Evolutionary conservation across 2,329 filamentous ascomycete species (phyloP).

Genomic region (Tolypocladium nubicola): DNA sequence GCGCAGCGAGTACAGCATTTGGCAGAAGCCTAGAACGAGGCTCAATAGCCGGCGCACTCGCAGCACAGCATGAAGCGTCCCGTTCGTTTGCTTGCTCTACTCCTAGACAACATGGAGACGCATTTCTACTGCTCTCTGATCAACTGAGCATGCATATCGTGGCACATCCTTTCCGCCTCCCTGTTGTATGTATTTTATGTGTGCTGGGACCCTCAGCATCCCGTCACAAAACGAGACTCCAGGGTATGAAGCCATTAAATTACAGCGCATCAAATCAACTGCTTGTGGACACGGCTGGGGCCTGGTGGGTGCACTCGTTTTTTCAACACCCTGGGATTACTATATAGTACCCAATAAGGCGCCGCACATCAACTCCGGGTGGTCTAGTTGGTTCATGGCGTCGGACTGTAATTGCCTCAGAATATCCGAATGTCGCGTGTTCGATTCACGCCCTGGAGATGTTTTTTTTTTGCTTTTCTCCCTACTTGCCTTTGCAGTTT

Average conservation of each 20-base stretch:
- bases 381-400: constrained; percentile 19
- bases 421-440: constrained; percentile 17
- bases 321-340: background rate
- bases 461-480: background rate
- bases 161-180: too few species aligned
- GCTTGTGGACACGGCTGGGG: too few species aligned
- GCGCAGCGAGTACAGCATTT: background rate
- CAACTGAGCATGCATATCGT: too few species aligned
- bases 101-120: too few species aligned
- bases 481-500: too few species aligned
- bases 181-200: too few species aligned
- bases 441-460: constrained; percentile 17
- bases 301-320: too few species aligned
- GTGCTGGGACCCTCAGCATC: too few species aligned
- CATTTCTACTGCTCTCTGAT: too few species aligned
- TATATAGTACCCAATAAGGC: background rate
- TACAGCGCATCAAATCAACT: too few species aligned
- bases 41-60: background rate
- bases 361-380: constrained; percentile 9
- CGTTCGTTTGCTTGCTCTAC: background rate
- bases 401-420: constrained; percentile 15
- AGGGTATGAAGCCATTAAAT: too few species aligned
- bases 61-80: background rate
- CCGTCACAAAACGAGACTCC: too few species aligned
- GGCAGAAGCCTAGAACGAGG: background rate